Conservation (phyloP, 2,329 filamentous ascomycete genomes). For the Trichoderma simmonsii region DNA sequence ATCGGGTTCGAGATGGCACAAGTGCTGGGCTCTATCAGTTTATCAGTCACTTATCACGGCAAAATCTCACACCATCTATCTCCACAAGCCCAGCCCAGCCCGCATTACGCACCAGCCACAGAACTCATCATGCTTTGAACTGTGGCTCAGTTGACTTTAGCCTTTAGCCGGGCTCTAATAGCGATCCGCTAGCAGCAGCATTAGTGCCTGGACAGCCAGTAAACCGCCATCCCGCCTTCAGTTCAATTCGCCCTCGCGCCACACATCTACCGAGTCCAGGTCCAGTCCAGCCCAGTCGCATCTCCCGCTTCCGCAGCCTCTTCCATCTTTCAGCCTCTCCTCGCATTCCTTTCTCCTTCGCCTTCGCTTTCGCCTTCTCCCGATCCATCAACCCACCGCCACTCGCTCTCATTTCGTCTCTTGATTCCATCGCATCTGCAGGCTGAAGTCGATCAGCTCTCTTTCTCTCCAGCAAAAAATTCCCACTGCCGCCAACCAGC, state of each 20-base stretch:
- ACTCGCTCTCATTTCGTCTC: not conserved
- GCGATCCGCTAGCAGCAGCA: not conserved
- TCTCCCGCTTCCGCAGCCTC: constrained; percentile 9
- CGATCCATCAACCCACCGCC: constrained; percentile 2
- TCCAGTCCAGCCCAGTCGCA: not conserved
- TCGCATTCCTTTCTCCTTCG: not conserved
- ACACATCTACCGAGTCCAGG: not conserved
- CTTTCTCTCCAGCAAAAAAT: not conserved
- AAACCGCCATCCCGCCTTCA: not conserved
- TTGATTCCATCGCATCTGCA: not conserved
- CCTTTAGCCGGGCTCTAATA: not conserved
- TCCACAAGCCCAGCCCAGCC: not conserved
- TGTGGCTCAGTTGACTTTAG: not conserved
- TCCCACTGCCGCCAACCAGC: not conserved
- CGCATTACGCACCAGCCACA: not conserved
- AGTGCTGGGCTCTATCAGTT: no score
- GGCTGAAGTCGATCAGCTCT: not conserved
- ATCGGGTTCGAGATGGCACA: not conserved
- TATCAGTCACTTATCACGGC: not conserved
- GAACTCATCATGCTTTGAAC: not conserved
- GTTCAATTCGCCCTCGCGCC: not conserved
- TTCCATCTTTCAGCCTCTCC: constrained; percentile 1
- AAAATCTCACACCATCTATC: not conserved
- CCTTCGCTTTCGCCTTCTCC: not conserved
- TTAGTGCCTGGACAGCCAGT: not conserved